Conservation (phyloP, 164 flowering plant species). For the Liriodendron chinense region DNA sequence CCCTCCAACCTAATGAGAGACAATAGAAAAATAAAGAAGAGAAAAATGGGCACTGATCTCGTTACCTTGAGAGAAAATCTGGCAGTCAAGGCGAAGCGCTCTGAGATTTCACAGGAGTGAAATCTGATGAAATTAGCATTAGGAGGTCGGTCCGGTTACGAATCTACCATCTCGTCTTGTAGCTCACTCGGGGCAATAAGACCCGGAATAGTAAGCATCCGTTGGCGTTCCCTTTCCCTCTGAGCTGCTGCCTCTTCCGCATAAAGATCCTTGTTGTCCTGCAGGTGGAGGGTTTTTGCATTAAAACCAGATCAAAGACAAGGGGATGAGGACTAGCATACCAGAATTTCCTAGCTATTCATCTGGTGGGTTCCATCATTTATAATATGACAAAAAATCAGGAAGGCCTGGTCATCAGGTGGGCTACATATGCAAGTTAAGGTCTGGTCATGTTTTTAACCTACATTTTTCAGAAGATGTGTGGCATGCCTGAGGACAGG, state of each 20-base stretch:
- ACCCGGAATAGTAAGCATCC: constrained; percentile 91
- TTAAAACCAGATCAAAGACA: no score
- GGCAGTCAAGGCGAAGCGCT: constrained; percentile 11
- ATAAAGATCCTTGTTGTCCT: constrained; percentile 98
- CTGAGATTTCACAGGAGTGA: neutral
- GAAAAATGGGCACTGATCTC: constrained; percentile 4
- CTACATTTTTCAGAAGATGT: no score
- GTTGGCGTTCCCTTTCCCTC: constrained; percentile 79
- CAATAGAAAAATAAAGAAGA: constrained; percentile 1
- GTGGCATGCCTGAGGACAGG: no score
- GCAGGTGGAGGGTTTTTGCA: constrained; percentile 16
- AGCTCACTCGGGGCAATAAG: constrained; percentile 93
- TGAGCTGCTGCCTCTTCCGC: constrained; percentile 98
- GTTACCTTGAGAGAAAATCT: constrained; percentile 19
- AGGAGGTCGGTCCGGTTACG: constrained; percentile 25
- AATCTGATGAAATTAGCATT: constrained; percentile 3
- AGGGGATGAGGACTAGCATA: no score
- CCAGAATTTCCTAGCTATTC: no score
- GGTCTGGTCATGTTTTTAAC: no score
- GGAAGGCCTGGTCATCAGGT: no score
- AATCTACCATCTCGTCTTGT: constrained; percentile 95
- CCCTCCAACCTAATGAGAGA: constrained; percentile 11
- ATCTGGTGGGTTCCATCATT: no score
- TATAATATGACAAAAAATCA: no score
- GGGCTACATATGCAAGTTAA: no score